Evolutionary conservation across 331 rosid species (phyloP).

Genomic region (Malus hybrid): DNA sequence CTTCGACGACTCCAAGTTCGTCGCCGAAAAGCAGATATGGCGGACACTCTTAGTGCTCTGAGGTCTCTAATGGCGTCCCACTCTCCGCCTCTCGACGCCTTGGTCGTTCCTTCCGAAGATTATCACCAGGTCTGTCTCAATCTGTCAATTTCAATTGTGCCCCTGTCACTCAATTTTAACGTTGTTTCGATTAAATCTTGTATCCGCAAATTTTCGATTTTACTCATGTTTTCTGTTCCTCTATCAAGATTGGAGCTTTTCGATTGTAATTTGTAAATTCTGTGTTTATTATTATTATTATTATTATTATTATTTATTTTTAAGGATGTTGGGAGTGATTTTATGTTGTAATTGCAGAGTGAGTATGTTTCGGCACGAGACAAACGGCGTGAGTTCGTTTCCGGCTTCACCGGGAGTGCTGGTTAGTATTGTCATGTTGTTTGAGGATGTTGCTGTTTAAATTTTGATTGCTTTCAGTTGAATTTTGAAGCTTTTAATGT

Average conservation of each 20-base stretch:
- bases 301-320: not conserved
- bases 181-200: not conserved
- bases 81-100: slow-evolving; percentile 82
- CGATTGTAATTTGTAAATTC: too few species aligned
- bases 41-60: slow-evolving; percentile 52
- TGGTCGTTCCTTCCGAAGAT: slow-evolving; percentile 91
- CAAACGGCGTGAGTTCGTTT: slow-evolving; percentile 77
- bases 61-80: slow-evolving; percentile 77
- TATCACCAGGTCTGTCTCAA: slow-evolving; percentile 83
- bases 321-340: not conserved
- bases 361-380: slow-evolving; percentile 92
- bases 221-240: not conserved
- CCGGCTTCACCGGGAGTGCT: slow-evolving; percentile 96
- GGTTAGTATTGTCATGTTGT: slow-evolving; percentile 35
- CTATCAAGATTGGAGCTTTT: too few species aligned
- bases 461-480: not conserved
- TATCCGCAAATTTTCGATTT: not conserved
- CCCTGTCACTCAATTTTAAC: too few species aligned
- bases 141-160: not conserved
- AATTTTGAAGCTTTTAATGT: not conserved
- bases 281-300: too few species aligned
- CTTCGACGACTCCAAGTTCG: not conserved
- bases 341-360: slow-evolving; percentile 49
- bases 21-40: slow-evolving; percentile 34
- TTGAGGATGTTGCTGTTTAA: not conserved